Base-by-base conservation (phyloP, 202 grass and related monocot genomes). In the Dendrocalamus latiflorus region DNA sequence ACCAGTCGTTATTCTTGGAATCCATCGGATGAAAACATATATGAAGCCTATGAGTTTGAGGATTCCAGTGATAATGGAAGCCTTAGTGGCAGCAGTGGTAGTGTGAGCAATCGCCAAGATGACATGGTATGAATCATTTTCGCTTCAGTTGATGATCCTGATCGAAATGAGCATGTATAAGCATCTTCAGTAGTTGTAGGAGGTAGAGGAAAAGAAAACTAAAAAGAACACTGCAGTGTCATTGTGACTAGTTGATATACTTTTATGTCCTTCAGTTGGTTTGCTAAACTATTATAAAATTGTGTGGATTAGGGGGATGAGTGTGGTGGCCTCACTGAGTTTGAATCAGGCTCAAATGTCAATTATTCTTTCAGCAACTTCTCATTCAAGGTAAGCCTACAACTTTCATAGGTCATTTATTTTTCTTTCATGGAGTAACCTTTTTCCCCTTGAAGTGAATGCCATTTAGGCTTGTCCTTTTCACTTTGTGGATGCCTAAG, bases 311-410 rank as follows among this genome's bases (percentile, higher is more conserved):
- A 99, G 97, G 93, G 86, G 41, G 93, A 92, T 72, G 97, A 96
- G 59, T 89, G 72, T 65, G 90, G 84, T 70, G 97, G 93, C 21
- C 84, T 92, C 72, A 84, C 90, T 43, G 97, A 96, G 84, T 94
- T 91, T 84, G 93, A 99, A 76, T 89, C 91, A 61, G 76, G 78
- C 48, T 74, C 88, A 77, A 94, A 92, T 72, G 93, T 94, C 45
- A 92, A 99, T 83, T 99, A 96, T 90, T 99, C 97, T 86, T 99
- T 99, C 79, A 99, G 93, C 84, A 99, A 99, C 66, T 99, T 99
- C 71, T 99, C 97, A 34, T 99, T 96, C 79, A 99, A 99, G 97
- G 97, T 99, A 91, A 97, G 57, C 66, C 28, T 69, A 74, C 61
- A 86, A 10, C 65, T 87, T 43, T 22, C 22, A 41, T 9, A 62